These are phyloP conservation scores for Aspergillus indologenus DNA, from an alignment of 495 filamentous ascomycete genomes.

Conservation along the genomic window DNA sequence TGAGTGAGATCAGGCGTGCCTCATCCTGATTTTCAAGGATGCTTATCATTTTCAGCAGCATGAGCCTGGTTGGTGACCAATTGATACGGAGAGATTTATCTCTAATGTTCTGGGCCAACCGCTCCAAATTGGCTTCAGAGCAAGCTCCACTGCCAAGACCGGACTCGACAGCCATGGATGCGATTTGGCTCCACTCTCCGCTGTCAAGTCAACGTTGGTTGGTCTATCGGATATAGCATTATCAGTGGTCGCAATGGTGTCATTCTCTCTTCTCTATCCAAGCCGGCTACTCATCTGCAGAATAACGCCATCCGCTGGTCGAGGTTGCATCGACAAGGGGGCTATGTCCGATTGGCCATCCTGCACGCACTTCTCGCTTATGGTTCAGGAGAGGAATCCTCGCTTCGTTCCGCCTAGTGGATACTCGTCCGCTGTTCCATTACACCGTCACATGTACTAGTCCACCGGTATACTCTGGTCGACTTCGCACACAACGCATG, in stretches of 20 bases:
- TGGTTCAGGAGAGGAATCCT: background rate
- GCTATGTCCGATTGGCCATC: background rate
- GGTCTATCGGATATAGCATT: background rate
- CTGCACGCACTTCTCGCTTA: background rate
- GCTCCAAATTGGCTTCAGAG: conserved; percentile 1
- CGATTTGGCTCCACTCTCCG: background rate
- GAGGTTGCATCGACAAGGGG: background rate
- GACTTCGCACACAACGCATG: background rate
- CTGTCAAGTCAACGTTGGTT: background rate
- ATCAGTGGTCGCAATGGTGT: conserved; percentile 9
- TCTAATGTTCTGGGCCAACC: background rate
- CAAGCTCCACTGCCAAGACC: conserved; percentile 5
- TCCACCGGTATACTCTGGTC: background rate
- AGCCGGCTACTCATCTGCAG: background rate
- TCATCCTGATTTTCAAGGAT: background rate
- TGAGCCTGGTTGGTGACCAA: background rate
- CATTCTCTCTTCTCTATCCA: background rate
- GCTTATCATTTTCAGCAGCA: background rate
- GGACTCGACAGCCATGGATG: background rate
- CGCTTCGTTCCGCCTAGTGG: background rate
- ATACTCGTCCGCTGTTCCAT: background rate
- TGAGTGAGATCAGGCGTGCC: background rate
- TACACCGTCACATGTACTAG: background rate
- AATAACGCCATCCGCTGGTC: background rate
- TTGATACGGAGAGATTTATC: background rate